Evolutionary conservation across 352 stramenopile species (phyloP), one percentile per base, ranked within the genome.

Genomic region (Pilasporangium apinafurcum): DNA sequence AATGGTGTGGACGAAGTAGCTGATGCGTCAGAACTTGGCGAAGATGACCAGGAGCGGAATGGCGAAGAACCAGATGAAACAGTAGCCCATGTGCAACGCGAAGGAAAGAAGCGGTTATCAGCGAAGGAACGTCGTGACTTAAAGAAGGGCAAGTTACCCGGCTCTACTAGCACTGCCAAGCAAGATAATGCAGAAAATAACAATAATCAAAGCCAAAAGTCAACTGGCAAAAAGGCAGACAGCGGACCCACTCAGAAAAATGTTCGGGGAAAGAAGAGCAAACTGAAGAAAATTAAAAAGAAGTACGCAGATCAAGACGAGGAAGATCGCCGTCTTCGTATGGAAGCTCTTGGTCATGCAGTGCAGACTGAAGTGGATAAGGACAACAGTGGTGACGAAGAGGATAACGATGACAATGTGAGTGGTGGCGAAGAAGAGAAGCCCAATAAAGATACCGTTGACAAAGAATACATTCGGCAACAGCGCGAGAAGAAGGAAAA

Each of bases 251-350:
- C 37, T 2, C 37, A 53, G 22, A 75, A 74, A 35, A 80, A 62
- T 20, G 75, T 85, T 8, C 83, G 94, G 26, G 91, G 94, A n/a
- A 98, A 97, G 52, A 92, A 94, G 58, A 66, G 85, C 5, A 98
- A 98, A 58, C 59, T 97, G 49, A 98, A 97, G 63, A 93, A 95
- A 44, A 83, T 93, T 51, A 96, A 96, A 48, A 92, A 92, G 54
- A 98, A 98, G 57, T 98, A 98, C 55, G 80, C 67, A 0, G 94
- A 98, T 35, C 95, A 98, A 67, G 94, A 98, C 53, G 94, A 98
- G 0, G 94, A 98, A 35, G 94, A 98, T 59, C 72, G 88, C 14
- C 76, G 83, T 9, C 46, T 98, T 27, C 88, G 92, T 5, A 96
- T 98, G 72, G 60, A 96, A 36, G 83, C 83, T 6, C 74, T 98